Base-by-base conservation (phyloP, 1,284 basidiomycete genomes). In the Ustilago cynodontis region DNA sequence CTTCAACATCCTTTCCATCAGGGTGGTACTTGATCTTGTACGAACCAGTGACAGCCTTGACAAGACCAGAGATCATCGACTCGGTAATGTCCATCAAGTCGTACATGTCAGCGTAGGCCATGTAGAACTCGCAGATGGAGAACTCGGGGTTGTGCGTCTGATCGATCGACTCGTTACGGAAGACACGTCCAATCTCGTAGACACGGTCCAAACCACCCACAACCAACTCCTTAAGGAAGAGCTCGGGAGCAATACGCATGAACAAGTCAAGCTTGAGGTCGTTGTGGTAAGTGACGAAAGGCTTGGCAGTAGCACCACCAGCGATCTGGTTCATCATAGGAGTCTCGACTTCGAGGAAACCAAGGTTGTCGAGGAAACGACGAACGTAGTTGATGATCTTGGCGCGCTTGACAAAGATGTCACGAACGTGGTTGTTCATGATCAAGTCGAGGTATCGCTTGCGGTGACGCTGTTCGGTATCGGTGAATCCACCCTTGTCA, bases 31-130 rank as follows among this genome's bases (percentile, higher is more conserved):
- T 90, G 77, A 99, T 86, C 86, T 91, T 93, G 71, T 94, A 95
- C 14, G 94, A 94, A 51, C 91, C 90, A 0, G 91, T 97, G 63
- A 99, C 87, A 81, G 90, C 91, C 90, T 93, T 93, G 86, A 98
- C 96, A 86, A 99, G 88, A 5, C 95, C 94, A 84, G 95, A 93
- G 43, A 98, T 87, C 89, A 99, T 90, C 53, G 88, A 88, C 88
- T 99, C 97, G 39, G 96, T 99, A 77, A 99, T 90, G 67, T 98
- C 95, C 96, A 99, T 98, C 71, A 99, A 78, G 86, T 99, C 97
- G 89, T 95, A 93, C 94, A 98, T 97, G 87, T 99, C 96, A 74
- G 96, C 96, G 85, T 98, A 99, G 29, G 96, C 96, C 96, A 99
- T 99, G 87, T 99, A 99, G 88, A 99, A 99, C 88, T 99, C 96